phyloP scores from a whole-genome alignment of 768 basidiomycete genomes.

The Calocybe gangraenosa region DNA sequence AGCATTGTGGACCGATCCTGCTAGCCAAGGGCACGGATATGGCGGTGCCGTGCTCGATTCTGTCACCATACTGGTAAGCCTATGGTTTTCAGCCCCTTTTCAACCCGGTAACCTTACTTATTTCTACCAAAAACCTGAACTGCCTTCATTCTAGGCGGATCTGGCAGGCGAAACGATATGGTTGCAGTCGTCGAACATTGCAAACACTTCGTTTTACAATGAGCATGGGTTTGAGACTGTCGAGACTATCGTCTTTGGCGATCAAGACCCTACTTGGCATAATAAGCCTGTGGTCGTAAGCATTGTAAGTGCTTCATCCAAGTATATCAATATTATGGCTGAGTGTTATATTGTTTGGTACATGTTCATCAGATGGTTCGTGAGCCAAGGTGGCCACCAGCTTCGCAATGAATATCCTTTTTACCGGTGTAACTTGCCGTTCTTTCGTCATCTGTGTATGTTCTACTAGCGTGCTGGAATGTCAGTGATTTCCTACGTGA shows the following conservation, averaged over 20 bases:
- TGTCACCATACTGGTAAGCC: constrained; percentile 19
- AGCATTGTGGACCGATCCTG: constrained; percentile 24
- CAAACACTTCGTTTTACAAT: constrained; percentile 21
- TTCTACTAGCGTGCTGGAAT: too few relatives aligned
- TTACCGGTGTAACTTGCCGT: background rate
- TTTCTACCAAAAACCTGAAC: background rate
- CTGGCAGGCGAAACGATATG: constrained; percentile 19
- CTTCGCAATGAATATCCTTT: background rate
- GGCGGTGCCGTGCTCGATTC: constrained; percentile 26
- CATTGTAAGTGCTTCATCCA: constrained; percentile 19
- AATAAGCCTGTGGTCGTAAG: constrained; percentile 22
- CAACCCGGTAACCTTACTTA: background rate
- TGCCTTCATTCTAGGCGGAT: constrained; percentile 22
- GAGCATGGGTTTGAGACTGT: constrained; percentile 21
- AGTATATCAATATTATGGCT: background rate
- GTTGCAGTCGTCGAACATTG: constrained; percentile 24
- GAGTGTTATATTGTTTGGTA: too few relatives aligned
- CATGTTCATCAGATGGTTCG: constrained; percentile 10
- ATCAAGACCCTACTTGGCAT: constrained; percentile 27
- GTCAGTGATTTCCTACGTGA: too few relatives aligned
- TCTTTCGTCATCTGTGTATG: too few relatives aligned
- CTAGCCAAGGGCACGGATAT: constrained; percentile 24
- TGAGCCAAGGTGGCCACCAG: constrained; percentile 12
- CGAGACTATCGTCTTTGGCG: constrained; percentile 22
- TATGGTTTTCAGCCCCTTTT: background rate